Evolutionary conservation across 2,329 filamentous ascomycete species (phyloP), one percentile per base, ranked within the genome.

Genomic region (Phyllosticta paracitricarpa): DNA sequence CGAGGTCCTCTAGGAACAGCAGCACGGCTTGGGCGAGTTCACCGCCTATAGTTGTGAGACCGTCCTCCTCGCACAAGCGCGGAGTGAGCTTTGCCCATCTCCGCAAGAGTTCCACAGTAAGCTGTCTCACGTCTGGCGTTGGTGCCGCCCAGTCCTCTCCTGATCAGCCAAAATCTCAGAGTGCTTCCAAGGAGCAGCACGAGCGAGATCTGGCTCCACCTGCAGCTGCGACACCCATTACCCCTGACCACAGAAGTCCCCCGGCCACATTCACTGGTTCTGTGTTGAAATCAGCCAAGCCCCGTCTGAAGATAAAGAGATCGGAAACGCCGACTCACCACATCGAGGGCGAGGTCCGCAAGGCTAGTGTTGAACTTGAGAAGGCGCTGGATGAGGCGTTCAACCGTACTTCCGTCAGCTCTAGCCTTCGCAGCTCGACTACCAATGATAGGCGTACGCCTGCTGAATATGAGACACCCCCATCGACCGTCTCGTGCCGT

Each of bases 311-410:
- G 59, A 24, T 57, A 28, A 57, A 51, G 24, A 28, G 28, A 14
- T 51, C 59, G 17, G 59, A 61, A 70, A 79, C 71, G 54, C 78
- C 77, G 1, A 79, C 76, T 60, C 77, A 81, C 51, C 77, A 79
- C 56, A 87, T 85, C 74, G 86, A 84, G 66, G 90, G 91, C 62
- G 92, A 96, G 70, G 83, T 94, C 59, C 82, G 90, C 6, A 87
- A 93, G 67, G 88, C 95, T 62, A 96, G 91, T 67, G 84, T 84
- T 67, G 91, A 91, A 68, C 86, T 97, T 64, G 90, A 91, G 57
- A 90, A 91, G 73, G 89, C 94, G 62, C 95, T 92, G 69, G 92
- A 97, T 69, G 89, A 94, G 68, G 92, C 92, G 1, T 97, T 97
- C 77, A 92, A 90, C 69, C 85, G 88, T 66, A 81, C 77, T 60